Base-by-base conservation (phyloP, 1,284 basidiomycete genomes). In the Ganoderma lingzhi region DNA sequence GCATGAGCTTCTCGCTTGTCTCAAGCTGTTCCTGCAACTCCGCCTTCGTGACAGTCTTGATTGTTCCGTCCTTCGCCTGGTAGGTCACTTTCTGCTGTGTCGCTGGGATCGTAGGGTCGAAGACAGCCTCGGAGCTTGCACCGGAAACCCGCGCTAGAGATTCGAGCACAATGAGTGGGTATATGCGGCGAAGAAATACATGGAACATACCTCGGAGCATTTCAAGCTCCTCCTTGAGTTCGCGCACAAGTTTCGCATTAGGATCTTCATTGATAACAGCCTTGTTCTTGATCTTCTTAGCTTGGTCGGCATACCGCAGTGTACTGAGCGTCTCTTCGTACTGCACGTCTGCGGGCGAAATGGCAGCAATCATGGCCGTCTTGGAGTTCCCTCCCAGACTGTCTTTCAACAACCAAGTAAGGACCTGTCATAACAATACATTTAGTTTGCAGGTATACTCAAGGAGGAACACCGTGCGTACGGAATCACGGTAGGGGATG, bases 211-310 rank as follows among this genome's bases (percentile, higher is more conserved):
- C 88, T 84, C 93, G 85, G 63, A 95, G 89, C 85, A 93, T 86
- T 80, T 98, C 96, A 60, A 99, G 85, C 82, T 99, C 98, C 83
- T 99, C 97, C 82, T 99, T 99, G 79, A 99, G 92, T 82, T 99
- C 97, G 64, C 97, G 93, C 66, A 99, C 97, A 67, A 99, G 91
- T 84, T 96, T 98, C 78, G 97, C 97, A 78, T 99, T 99, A 23
- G 98, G 97, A 86, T 99, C 97, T 82, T 99, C 97, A 81, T 99
- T 99, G 76, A 99, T 95, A 64, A 99, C 90, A 19, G 97, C 97
- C 85, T 99, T 98, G 82, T 99, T 99, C 91, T 97, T 98, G 85
- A 99, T 99, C 90, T 97, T 98, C 91, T 99, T 99, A 35, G 97
- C 97, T 79, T 95, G 96, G 84, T 99, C 97, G 73, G 97, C 98